A percentile compares a stretch with the other conserved stretches of the same genome.
These are phyloP conservation scores for Silene conica DNA, from an alignment of 148 eudicot species.

Conservation along the genomic window DNA sequence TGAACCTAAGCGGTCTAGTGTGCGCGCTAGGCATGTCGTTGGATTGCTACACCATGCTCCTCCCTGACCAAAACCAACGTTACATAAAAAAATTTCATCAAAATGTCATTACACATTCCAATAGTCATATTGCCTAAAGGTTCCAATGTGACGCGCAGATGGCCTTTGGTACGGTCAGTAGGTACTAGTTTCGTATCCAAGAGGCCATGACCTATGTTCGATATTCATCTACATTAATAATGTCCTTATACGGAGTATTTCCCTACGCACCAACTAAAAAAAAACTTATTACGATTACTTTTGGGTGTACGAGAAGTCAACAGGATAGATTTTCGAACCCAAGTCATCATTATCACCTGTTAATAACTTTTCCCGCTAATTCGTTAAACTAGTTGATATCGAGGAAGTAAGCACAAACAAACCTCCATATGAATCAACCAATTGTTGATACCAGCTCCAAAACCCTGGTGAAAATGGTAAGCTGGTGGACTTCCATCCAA, in stretches of 20 bases:
- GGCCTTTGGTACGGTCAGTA: no score
- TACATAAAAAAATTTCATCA: no score
- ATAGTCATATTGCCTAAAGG: no score
- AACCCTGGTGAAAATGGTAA: slow-evolving; percentile 67
- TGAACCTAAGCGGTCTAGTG: slow-evolving; percentile 35
- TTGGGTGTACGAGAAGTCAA: no score
- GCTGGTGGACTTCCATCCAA: slow-evolving; percentile 94
- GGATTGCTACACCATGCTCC: slow-evolving; percentile 44
- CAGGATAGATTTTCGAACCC: not conserved
- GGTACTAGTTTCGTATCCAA: no score
- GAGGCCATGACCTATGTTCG: no score
- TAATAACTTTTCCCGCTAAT: not conserved
- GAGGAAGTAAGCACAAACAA: slow-evolving; percentile 14
- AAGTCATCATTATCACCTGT: not conserved
- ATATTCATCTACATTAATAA: no score
- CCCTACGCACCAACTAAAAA: no score
- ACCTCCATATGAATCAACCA: slow-evolving; percentile 84
- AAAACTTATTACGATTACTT: no score
- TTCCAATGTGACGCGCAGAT: no score
- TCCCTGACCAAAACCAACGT: slow-evolving; percentile 23
- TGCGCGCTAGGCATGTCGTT: slow-evolving; percentile 27
- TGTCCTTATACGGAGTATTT: no score
- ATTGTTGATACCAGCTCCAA: slow-evolving; percentile 61
- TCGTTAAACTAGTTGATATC: not conserved
- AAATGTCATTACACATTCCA: no score